Percentiles rank a stretch among this genome's conserved stretches.
phyloP scores from a whole-genome alignment of 176 grass and related monocot genomes.

The Urochloa ruziziensis region DNA sequence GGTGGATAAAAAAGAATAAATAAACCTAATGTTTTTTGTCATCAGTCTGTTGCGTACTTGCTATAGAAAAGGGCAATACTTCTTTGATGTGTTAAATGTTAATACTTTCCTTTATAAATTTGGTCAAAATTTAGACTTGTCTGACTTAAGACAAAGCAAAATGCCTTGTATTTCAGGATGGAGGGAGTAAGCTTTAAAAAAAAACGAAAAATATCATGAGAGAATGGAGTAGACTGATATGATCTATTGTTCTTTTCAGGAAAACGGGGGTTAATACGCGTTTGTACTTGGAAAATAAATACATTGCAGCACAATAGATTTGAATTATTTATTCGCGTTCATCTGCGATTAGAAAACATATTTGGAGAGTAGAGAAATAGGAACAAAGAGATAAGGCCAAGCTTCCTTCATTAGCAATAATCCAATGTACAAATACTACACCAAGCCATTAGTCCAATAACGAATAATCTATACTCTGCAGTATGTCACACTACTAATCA shows the following conservation, averaged over 20 bases:
- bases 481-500: conserved; percentile 12
- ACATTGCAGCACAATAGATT: not conserved
- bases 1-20: not conserved
- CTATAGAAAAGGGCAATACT: no score
- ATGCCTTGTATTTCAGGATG: no score
- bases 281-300: not conserved
- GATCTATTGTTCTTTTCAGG: not conserved
- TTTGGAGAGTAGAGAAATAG: not conserved
- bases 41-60: not conserved
- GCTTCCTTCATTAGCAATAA: not conserved
- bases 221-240: not conserved
- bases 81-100: no score
- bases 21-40: not conserved
- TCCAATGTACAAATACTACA: conserved; percentile 36
- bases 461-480: conserved; percentile 7
- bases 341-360: not conserved
- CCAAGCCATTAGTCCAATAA: conserved; percentile 23
- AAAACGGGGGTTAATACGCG: not conserved
- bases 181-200: no score
- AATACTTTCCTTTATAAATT: no score
- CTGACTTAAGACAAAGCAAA: no score
- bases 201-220: no score
- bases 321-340: not conserved
- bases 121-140: no score
- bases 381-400: not conserved